A percentile compares a stretch with the other conserved stretches of the same genome.
phyloP scores from a whole-genome alignment of 108 stramenopile species.

The Halocafeteria seosinensis region DNA sequence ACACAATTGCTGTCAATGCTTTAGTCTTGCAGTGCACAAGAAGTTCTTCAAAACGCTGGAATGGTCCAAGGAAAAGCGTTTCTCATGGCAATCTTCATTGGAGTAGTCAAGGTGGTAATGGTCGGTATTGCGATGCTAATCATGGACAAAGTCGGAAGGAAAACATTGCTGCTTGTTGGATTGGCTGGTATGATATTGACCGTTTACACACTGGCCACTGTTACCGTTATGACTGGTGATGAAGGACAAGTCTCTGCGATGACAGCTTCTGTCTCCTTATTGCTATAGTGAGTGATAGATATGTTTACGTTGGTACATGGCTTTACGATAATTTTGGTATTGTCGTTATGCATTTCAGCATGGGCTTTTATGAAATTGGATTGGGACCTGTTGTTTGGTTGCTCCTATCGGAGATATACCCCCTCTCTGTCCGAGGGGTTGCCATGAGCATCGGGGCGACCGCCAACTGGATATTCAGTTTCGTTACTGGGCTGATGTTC shows the following conservation, averaged over 20 bases:
- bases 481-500: not conserved
- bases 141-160: slow-evolving; percentile 7
- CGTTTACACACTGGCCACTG: not conserved
- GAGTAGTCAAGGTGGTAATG: slow-evolving; percentile 9
- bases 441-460: not conserved
- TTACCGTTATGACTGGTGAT: too few species aligned
- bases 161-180: slow-evolving; percentile 7
- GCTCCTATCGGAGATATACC: slow-evolving; percentile 11
- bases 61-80: not conserved
- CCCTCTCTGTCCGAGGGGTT: slow-evolving; percentile 3
- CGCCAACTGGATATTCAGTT: slow-evolving; percentile 2
- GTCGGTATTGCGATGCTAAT: not conserved
- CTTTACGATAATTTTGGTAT: too few species aligned
- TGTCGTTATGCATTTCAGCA: too few species aligned
- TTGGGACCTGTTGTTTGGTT: slow-evolving; percentile 10
- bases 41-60: not conserved
- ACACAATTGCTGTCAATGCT: too few species aligned
- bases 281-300: too few species aligned
- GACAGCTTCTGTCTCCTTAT: too few species aligned
- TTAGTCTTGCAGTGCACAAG: too few species aligned
- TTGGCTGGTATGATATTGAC: not conserved
- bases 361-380: slow-evolving; percentile 4
- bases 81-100: not conserved
- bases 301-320: too few species aligned
- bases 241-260: too few species aligned